A percentile compares a stretch with the other conserved stretches of the same genome.
phyloP scores from a whole-genome alignment of 2,329 filamentous ascomycete genomes.

The Pseudogymnoascus sp. region DNA sequence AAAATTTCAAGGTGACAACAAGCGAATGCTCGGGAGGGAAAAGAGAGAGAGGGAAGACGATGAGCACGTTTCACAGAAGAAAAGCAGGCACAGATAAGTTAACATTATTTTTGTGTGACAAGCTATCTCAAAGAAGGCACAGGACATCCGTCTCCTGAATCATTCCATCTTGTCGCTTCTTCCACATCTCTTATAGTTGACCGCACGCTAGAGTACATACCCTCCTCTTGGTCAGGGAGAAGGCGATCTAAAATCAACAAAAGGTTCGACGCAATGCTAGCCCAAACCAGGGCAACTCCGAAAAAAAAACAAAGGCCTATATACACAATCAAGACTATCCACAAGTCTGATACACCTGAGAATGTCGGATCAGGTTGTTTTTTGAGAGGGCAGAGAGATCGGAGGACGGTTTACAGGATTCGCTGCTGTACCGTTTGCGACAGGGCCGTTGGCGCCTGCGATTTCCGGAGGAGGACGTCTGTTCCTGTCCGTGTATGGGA shows the following conservation, averaged over 20 bases:
- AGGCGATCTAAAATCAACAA: constrained; percentile 14
- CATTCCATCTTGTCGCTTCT: constrained; percentile 9
- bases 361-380: constrained; percentile 7
- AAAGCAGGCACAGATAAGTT: constrained; percentile 12
- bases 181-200: constrained; percentile 10
- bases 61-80: constrained; percentile 5
- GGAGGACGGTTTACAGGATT: constrained; percentile 16
- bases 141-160: constrained; percentile 7
- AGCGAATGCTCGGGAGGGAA: constrained; percentile 29
- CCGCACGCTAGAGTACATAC: constrained; percentile 10
- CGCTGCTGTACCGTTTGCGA: constrained; percentile 16
- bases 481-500: constrained; percentile 21
- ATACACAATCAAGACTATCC: constrained; percentile 8
- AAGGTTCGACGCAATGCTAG: constrained; percentile 24
- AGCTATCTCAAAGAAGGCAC: constrained; percentile 4
- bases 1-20: constrained; percentile 26
- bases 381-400: constrained; percentile 12
- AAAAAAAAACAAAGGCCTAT: constrained; percentile 15
- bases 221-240: constrained; percentile 12
- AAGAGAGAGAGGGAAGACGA: constrained; percentile 12
- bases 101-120: constrained; percentile 11
- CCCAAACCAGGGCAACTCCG: constrained; percentile 29
- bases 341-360: constrained; percentile 7
- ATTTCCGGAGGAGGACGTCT: constrained; percentile 23
- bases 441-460: constrained; percentile 18